These are phyloP conservation scores for Phytophthora ramorum DNA, from an alignment of 352 stramenopile genomes.

Conservation along the genomic window DNA sequence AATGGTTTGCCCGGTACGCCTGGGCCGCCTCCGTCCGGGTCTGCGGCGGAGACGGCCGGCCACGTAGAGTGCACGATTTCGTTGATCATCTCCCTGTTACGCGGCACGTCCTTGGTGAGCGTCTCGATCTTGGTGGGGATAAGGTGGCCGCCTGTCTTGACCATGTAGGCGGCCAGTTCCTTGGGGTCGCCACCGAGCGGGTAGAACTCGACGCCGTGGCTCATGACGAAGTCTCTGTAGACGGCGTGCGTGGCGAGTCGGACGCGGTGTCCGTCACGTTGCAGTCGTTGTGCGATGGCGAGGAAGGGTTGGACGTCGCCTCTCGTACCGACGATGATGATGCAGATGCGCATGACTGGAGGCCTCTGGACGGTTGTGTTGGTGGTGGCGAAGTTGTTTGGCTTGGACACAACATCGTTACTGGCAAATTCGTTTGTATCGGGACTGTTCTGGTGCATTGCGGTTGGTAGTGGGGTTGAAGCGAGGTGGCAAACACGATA, in stretches of 20 bases:
- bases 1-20: constrained; percentile 56
- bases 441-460: no score
- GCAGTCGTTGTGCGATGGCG: constrained; percentile 74
- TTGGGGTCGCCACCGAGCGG: constrained; percentile 65
- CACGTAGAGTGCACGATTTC: constrained; percentile 87
- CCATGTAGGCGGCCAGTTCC: constrained; percentile 29
- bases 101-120: constrained; percentile 57
- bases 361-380: constrained; percentile 16
- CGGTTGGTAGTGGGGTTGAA: no score
- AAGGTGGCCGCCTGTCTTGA: constrained; percentile 74
- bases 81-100: constrained; percentile 87
- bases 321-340: constrained; percentile 80
- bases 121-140: constrained; percentile 56
- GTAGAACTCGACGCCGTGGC: constrained; percentile 73
- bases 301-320: constrained; percentile 81
- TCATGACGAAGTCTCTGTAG: constrained; percentile 82
- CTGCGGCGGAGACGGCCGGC: constrained; percentile 70
- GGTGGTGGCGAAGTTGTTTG: no score
- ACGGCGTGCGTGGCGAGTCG: constrained; percentile 89
- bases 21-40: constrained; percentile 57
- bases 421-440: no score
- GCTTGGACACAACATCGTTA: no score
- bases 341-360: constrained; percentile 57
- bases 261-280: constrained; percentile 85
- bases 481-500: no score